Base-by-base conservation (phyloP, 352 stramenopile genomes). In the Phytophthora melonis region DNA sequence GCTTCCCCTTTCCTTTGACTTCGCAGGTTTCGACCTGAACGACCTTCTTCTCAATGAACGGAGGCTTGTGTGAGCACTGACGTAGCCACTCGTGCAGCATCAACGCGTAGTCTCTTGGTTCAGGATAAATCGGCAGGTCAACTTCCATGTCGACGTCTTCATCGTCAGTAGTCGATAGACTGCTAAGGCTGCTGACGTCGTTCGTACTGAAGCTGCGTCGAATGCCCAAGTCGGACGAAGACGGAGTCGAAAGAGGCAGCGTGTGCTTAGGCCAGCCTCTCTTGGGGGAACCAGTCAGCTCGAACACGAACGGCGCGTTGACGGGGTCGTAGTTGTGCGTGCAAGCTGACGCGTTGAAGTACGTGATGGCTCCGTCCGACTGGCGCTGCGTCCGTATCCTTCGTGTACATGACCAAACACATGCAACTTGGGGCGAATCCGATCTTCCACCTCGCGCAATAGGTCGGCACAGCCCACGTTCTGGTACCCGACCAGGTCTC, bases 361-460 rank as follows among this genome's bases (percentile, higher is more conserved):
- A 98, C 0, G 92, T 86, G 13, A 93, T 98, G 2, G 69, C 66
- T 25, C 87, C 88, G 76, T 96, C 86, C 10, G 66, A 18, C 77
- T 90, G 8, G 57, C 81, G n/a, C 78, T 90, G 11, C 74, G 70
- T 43, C 93, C 93, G 68, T 95, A 94, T 36, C 84, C 87, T 77
- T 98, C 89, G 63, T 98, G 93, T 55, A 98, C 93, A 62, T 98
- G 93, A 2, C 93, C 93, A 77, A 97, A 98, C 10, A 98, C 86
- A 68, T 97, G 88, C 54, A 96, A 77, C 43, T 83, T 78, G 16
- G 92, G 92, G 45, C 77, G 78, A 56, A 97, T 80, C 21, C 89
- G 75, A 4, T 70, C 63, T 56, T 93, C 81, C 43, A 98, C 82
- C 58, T 96, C 79, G 4, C 59, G 36, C 27, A 96, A 55, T 18